A percentile compares a stretch with the other conserved stretches of the same genome.
phyloP scores from a whole-genome alignment of 768 basidiomycete species.

The Psilocybe azurescens region DNA sequence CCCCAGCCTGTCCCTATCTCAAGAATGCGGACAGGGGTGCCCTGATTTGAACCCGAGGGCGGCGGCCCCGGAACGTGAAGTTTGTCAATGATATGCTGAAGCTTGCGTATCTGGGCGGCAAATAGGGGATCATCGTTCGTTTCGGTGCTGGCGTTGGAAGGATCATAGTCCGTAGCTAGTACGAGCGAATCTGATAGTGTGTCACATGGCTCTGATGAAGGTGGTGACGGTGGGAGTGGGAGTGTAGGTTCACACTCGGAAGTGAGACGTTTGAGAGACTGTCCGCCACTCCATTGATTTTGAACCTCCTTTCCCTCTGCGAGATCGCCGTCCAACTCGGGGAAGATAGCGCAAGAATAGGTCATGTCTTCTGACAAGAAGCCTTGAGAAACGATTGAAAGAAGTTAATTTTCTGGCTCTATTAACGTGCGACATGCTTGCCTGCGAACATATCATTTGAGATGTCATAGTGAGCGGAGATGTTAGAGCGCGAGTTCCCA shows the following conservation, averaged over 20 bases:
- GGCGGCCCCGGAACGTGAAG: constrained; percentile 51
- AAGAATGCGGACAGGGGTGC: constrained; percentile 54
- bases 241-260: constrained; percentile 5
- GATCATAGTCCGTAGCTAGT: constrained; percentile 1
- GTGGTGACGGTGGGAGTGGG: constrained; percentile 18
- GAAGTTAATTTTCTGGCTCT: constrained; percentile 1
- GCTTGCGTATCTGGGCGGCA: constrained; percentile 63
- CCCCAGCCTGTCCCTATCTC: constrained; percentile 88
- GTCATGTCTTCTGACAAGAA: constrained; percentile 77
- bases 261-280: constrained; percentile 34
- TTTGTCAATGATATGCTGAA: constrained; percentile 67
- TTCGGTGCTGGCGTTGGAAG: neutral
- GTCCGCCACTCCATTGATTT: constrained; percentile 41
- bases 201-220: constrained; percentile 16
- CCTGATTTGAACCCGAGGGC: constrained; percentile 29
- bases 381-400: constrained; percentile 31
- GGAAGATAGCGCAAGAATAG: constrained; percentile 76
- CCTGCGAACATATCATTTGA: constrained; percentile 78
- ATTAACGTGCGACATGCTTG: constrained; percentile 25
- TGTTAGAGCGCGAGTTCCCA: constrained; percentile 67
- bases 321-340: constrained; percentile 62
- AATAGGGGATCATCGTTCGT: constrained; percentile 34
- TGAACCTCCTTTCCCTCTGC: constrained; percentile 27
- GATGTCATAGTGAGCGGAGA: constrained; percentile 81
- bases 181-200: neutral